Percentiles rank a stretch among this genome's conserved stretches.
phyloP scores from a whole-genome alignment of 129 eudicot genomes.

The Pseudognaphalium luteoalbum region DNA sequence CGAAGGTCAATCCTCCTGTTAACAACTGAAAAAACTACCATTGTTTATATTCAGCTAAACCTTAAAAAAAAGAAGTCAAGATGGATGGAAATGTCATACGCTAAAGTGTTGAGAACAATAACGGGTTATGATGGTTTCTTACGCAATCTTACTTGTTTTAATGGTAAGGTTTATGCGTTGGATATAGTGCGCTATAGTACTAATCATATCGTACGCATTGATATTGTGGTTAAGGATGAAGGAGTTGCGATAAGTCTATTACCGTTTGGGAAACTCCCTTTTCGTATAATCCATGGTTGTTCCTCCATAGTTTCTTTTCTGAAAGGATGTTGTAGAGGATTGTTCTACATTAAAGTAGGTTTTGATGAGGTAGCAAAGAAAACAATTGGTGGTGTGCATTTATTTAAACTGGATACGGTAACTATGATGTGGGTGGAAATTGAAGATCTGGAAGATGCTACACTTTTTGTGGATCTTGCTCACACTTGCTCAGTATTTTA shows the following conservation, averaged over 20 bases:
- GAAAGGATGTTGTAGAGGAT: neutral
- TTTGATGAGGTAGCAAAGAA: neutral
- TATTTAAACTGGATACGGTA: constrained; percentile 18
- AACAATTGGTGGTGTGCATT: neutral
- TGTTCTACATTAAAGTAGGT: neutral
- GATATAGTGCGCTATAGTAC: neutral
- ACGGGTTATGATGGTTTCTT: neutral
- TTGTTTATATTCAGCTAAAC: neutral
- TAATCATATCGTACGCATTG: neutral
- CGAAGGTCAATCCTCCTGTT: neutral
- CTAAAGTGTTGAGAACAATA: neutral
- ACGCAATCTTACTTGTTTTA: neutral
- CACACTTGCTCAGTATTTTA: neutral
- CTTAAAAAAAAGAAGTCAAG: neutral
- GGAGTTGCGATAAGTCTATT: constrained; percentile 8
- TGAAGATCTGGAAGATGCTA: neutral
- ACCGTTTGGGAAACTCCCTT: neutral
- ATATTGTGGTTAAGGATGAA: neutral
- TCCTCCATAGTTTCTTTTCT: neutral
- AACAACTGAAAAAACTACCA: neutral
- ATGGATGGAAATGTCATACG: neutral
- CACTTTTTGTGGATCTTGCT: neutral
- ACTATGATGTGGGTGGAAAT: neutral
- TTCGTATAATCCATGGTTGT: neutral
- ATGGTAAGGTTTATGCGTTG: neutral